phyloP scores from a whole-genome alignment of 768 basidiomycete genomes.

The Boletus subcaerulescens region DNA sequence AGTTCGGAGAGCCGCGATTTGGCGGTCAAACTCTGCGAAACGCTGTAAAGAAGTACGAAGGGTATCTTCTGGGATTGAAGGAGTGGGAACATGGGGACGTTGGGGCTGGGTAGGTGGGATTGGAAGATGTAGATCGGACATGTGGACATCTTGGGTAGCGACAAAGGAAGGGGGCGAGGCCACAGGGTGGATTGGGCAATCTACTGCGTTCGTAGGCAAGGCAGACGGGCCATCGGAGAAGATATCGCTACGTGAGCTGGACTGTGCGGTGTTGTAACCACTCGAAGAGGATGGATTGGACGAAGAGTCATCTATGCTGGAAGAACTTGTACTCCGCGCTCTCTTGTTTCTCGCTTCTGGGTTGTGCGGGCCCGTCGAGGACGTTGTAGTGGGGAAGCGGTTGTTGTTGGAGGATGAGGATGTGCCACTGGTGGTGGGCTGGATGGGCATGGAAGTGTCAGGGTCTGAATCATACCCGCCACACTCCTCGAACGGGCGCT shows the following conservation, averaged over 20 bases:
- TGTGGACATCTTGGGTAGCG: slow-evolving; percentile 46
- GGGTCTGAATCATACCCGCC: slow-evolving; percentile 34
- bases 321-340: slow-evolving; percentile 52
- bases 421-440: slow-evolving; percentile 27
- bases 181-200: slow-evolving; percentile 21
- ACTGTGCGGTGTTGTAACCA: slow-evolving; percentile 33
- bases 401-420: slow-evolving; percentile 15
- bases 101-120: slow-evolving; percentile 16
- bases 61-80: slow-evolving; percentile 32
- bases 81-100: slow-evolving; percentile 9
- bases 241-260: slow-evolving; percentile 34
- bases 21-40: slow-evolving; percentile 52
- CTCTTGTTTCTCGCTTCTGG: slow-evolving; percentile 56
- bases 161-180: slow-evolving; percentile 38
- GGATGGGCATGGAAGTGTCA: slow-evolving; percentile 25
- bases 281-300: slow-evolving; percentile 38
- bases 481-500: slow-evolving; percentile 34
- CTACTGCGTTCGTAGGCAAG: slow-evolving; percentile 7
- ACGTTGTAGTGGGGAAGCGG: slow-evolving; percentile 10
- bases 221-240: slow-evolving; percentile 18
- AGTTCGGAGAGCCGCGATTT: slow-evolving; percentile 48
- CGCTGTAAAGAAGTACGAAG: slow-evolving; percentile 47
- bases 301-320: slow-evolving; percentile 33
- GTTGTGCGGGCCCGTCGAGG: slow-evolving; percentile 26
- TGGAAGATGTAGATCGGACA: slow-evolving; percentile 40